phyloP scores from a whole-genome alignment of 1,139 yeast genomes.

The Magnusiomyces suaveolens region DNA sequence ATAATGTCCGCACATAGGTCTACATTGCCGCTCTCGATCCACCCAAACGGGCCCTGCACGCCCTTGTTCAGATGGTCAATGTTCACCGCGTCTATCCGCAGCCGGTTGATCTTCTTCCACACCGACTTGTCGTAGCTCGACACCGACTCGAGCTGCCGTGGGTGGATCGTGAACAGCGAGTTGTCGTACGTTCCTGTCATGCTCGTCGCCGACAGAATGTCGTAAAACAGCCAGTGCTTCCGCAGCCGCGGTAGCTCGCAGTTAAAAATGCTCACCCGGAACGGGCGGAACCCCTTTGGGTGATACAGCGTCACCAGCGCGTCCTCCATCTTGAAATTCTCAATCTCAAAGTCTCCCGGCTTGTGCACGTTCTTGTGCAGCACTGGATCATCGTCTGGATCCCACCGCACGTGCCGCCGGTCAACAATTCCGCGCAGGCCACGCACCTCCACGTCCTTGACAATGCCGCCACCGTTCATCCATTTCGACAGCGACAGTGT shows the following conservation, averaged over 20 bases:
- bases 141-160: slow-evolving; percentile 40
- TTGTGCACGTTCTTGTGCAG: slow-evolving; percentile 62
- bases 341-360: slow-evolving; percentile 92
- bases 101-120: slow-evolving; percentile 63
- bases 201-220: slow-evolving; percentile 71
- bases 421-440: slow-evolving; percentile 91
- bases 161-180: slow-evolving; percentile 83
- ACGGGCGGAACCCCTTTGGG: slow-evolving; percentile 72
- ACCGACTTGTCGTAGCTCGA: slow-evolving; percentile 21
- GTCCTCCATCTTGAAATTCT: slow-evolving; percentile 72
- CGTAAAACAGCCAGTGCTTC: slow-evolving; percentile 89
- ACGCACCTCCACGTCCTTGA: slow-evolving; percentile 69
- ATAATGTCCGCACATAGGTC: slow-evolving; percentile 87
- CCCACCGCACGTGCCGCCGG: slow-evolving; percentile 79
- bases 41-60: slow-evolving; percentile 81
- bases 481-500: slow-evolving; percentile 76
- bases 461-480: slow-evolving; percentile 82
- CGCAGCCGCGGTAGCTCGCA: slow-evolving; percentile 72
- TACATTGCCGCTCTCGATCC: slow-evolving; percentile 87
- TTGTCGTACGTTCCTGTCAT: slow-evolving; percentile 90
- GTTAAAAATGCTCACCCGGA: slow-evolving; percentile 75
- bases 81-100: slow-evolving; percentile 74
- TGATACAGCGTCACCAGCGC: slow-evolving; percentile 71
- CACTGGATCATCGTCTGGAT: slow-evolving; percentile 70
- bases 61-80: slow-evolving; percentile 88